phyloP scores from a whole-genome alignment of 1,284 basidiomycete genomes.

The Flammula alnicola region DNA sequence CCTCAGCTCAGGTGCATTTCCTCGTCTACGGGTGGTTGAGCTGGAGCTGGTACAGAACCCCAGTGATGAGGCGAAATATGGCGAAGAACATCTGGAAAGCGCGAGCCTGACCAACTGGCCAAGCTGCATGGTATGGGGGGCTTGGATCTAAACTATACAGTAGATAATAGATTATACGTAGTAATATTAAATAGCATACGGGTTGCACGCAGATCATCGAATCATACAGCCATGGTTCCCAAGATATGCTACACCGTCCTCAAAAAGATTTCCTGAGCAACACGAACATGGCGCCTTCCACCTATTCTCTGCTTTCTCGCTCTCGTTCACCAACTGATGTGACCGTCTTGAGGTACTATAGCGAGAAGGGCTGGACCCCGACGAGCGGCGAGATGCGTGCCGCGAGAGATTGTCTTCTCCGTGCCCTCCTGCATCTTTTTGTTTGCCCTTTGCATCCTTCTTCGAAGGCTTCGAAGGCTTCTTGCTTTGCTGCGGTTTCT shows the following conservation, averaged over 20 bases:
- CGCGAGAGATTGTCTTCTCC: neutral
- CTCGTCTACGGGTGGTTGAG: too few relatives aligned
- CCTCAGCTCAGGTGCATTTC: too few relatives aligned
- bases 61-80: too few relatives aligned
- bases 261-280: slow-evolving; percentile 6
- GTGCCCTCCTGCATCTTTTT: neutral
- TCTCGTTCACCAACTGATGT: neutral
- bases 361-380: neutral
- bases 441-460: neutral
- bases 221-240: slow-evolving; percentile 4
- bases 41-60: too few relatives aligned
- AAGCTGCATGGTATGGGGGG: too few relatives aligned
- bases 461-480: neutral
- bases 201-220: too few relatives aligned
- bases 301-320: neutral
- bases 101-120: too few relatives aligned
- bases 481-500: too few relatives aligned
- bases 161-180: too few relatives aligned
- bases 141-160: too few relatives aligned
- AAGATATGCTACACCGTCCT: slow-evolving; percentile 3
- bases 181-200: too few relatives aligned
- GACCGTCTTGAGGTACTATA: slow-evolving; percentile 1
- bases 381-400: neutral
- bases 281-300: slow-evolving; percentile 4
- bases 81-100: too few relatives aligned